These are phyloP conservation scores for Cercospora berteroae DNA, from an alignment of 2,329 filamentous ascomycete species.

Conservation along the genomic window DNA sequence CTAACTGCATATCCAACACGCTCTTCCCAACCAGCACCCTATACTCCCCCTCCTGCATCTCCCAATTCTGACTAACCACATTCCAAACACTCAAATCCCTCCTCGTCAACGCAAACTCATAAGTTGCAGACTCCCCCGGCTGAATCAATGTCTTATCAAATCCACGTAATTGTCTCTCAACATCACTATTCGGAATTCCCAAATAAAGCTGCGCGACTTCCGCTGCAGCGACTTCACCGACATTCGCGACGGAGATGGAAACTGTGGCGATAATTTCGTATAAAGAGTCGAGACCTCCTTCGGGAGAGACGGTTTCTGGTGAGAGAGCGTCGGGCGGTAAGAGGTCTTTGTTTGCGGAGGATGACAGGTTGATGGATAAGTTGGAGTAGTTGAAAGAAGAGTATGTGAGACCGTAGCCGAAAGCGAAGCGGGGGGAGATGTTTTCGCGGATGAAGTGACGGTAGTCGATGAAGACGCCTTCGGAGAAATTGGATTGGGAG, in stretches of 20 bases:
- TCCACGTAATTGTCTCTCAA: constrained; percentile 32
- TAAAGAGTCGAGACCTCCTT: constrained; percentile 44
- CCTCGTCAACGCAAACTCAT: constrained; percentile 23
- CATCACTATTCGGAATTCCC: constrained; percentile 34
- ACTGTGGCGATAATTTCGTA: constrained; percentile 63
- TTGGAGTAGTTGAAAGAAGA: constrained; percentile 44
- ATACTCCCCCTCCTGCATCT: constrained; percentile 30
- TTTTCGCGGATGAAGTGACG: constrained; percentile 43
- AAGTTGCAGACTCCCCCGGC: constrained; percentile 23
- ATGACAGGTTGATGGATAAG: constrained; percentile 12
- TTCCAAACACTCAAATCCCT: constrained; percentile 28
- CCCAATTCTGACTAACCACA: constrained; percentile 21
- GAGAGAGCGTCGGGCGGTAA: constrained; percentile 19
- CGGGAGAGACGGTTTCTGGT: constrained; percentile 8
- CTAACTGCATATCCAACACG: constrained; percentile 21
- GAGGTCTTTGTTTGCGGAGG: constrained; percentile 5
- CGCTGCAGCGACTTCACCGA: constrained; percentile 52
- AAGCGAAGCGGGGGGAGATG: constrained; percentile 44
- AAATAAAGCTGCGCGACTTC: constrained; percentile 58
- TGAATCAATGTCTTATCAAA: constrained; percentile 42
- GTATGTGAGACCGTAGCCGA: constrained; percentile 48
- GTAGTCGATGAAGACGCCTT: constrained; percentile 48
- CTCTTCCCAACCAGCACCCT: constrained; percentile 26
- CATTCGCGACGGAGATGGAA: constrained; percentile 61
- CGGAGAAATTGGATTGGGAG: constrained; percentile 34